phyloP scores from a whole-genome alignment of 345 rosid species.

The Anastatica hierochuntica region DNA sequence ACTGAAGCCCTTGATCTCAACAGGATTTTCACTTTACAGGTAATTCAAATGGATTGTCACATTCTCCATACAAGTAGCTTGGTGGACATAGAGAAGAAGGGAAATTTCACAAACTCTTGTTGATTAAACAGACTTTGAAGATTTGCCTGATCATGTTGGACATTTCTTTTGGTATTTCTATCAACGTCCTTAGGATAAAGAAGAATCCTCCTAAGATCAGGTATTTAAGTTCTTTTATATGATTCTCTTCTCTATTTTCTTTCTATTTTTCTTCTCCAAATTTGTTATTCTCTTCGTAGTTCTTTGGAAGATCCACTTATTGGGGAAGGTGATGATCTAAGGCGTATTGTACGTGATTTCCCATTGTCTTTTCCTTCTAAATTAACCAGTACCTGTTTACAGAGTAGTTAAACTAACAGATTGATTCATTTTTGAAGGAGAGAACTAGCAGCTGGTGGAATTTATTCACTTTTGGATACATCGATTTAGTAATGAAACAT shows the following conservation, averaged over 20 bases:
- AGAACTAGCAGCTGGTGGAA: conserved; percentile 42
- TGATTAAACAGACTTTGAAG: conserved; percentile 25
- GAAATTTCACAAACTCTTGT: not conserved
- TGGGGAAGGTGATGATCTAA: conserved; percentile 32
- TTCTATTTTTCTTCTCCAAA: not conserved
- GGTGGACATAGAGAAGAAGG: not conserved
- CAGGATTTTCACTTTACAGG: conserved; percentile 27
- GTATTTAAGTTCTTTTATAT: conserved; percentile 28
- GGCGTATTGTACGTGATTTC: conserved; percentile 25
- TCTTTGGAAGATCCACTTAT: conserved; percentile 55
- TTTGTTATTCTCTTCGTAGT: conserved; percentile 27
- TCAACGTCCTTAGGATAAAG: conserved; percentile 44
- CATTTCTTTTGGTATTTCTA: conserved; percentile 45
- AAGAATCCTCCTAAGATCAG: conserved; percentile 29
- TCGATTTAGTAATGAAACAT: conserved; percentile 44
- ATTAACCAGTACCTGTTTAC: not conserved
- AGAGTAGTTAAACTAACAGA: conserved; percentile 1
- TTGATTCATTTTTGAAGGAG: conserved; percentile 29
- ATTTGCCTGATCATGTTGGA: conserved; percentile 47
- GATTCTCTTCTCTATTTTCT: not conserved
- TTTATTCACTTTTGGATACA: conserved; percentile 51
- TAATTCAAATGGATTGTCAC: conserved; percentile 7
- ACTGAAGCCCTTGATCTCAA: conserved; percentile 39
- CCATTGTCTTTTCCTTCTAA: not conserved
- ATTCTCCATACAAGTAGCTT: not conserved